Evolutionary conservation across 2,329 filamentous ascomycete genomes (phyloP), one percentile per base, ranked within the genome.

Genomic region (Chaetothyriales sp.): DNA sequence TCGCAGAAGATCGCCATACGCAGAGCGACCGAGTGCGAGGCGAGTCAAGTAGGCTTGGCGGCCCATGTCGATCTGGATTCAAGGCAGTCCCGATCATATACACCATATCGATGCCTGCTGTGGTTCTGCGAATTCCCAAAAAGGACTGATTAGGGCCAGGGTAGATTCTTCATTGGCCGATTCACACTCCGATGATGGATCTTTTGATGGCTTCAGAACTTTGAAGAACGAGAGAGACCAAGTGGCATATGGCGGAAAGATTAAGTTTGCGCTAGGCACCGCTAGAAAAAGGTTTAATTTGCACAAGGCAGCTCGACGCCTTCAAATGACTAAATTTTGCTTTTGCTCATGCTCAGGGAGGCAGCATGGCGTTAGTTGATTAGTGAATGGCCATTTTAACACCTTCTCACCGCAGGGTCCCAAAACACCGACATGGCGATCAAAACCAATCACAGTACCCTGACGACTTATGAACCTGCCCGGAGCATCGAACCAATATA

Each of bases 401-500:
- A 5, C 33, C 46, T 33, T 19, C 25, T 9, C 4, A 25, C 25
- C 33, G 19, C 19, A 47, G 44, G 45, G 19, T 18, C n/a, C 48
- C n/a, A 51, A 22, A 20, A 43, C 28, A 29, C 25, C 33, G 55
- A 22, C 43, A 77, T 76, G 74, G 71, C 73, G 60, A 77, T 77
- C 63, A 76, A 77, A 66, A 69, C 76, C 55, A 72, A 71, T 43
- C 68, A 76, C 61, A 94, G 89, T 74, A 60, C 58, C 37, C 33
- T 40, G 10, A 95, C 89, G 53, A 95, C 90, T 2, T 98, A 95
- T 67, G 86, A 94, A 64, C 80, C 85, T 53, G 78, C 78, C 58
- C 81, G 85, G 63, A 86, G 88, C 47, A 85, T 98, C 51, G 86
- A 89, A 62, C 92, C 92, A 18, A 90, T 97, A 48, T 95, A 92